Evolutionary conservation across 1,284 basidiomycete genomes (phyloP), one percentile per base, ranked within the genome.

Genomic region (Pseudozyma thailandica): DNA sequence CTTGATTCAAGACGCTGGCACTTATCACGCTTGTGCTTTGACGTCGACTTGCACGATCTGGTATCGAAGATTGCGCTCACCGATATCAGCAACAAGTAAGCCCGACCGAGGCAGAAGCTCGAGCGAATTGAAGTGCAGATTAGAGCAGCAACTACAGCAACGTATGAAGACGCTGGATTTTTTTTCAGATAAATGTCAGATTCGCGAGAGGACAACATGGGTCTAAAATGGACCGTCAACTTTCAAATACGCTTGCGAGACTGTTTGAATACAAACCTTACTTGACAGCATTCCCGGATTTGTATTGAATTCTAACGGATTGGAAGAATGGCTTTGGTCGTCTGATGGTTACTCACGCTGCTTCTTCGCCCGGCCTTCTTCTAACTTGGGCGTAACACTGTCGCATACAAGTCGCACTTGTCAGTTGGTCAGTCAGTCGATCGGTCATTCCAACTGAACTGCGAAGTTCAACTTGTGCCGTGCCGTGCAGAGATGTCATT

Each of bases 331-430:
- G 37, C 28, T 41, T 41, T 55, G 59, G 59, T 62, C 52, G 59
- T 47, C 52, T 62, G 52, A 63, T 51, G 35, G 12, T 33, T 33
- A 10, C n/a, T 33, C 31, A 13, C 39, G 37, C 25, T 52, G 35
- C 23, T 62, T 52, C 49, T 62, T 62, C 60, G 53, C 60, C 43
- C 44, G 44, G 49, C 21, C 42, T 33, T 48, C 56, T 43, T 52
- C 41, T 12, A 35, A 35, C 33, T 52, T 42, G 21, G 1, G 5
- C 38, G n/a, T 27, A 31, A 28, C 46, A 23, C 28, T 30, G 9
- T 46, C 31, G 13, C 21, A 31, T 35, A n/a, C 7, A n/a, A 9
- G 16, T 15, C 10, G 18, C 25, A 39, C 16, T 6, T 10, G 10
- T 13, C 28, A 37, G 16, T 20, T n/a, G 4, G 37, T 26, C 13